Percentiles rank a stretch among this genome's conserved stretches.
Conservation (phyloP, 768 basidiomycete genomes). For the Naganishia antarctica region DNA sequence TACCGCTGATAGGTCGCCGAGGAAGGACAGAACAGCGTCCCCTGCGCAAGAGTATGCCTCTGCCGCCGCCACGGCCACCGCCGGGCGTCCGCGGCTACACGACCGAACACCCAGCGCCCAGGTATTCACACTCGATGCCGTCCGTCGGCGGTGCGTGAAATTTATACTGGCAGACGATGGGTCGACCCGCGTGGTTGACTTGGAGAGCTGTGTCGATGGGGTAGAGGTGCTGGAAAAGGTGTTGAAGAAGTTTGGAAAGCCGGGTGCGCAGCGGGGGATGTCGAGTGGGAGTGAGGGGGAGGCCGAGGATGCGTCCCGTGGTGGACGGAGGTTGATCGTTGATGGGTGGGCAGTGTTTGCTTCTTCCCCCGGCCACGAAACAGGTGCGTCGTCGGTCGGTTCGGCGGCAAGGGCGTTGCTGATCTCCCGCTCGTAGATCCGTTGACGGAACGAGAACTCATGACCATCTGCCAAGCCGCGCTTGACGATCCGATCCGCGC, state of each 20-base stretch:
- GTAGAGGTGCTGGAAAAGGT: slow-evolving; percentile 83
- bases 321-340: slow-evolving; percentile 59
- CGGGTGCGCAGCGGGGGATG: slow-evolving; percentile 26
- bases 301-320: slow-evolving; percentile 54
- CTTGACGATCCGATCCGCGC: slow-evolving; percentile 74
- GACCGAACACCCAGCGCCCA: neutral
- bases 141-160: slow-evolving; percentile 78
- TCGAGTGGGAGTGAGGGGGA: slow-evolving; percentile 62
- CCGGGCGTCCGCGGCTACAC: neutral
- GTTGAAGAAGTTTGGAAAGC: slow-evolving; percentile 80
- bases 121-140: slow-evolving; percentile 63
- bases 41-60: neutral
- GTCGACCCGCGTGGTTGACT: slow-evolving; percentile 66
- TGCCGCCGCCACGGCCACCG: neutral
- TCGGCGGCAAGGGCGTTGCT: too few species aligned
- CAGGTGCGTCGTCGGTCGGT: slow-evolving; percentile 54
- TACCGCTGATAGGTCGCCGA: too few species aligned
- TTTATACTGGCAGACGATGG: slow-evolving; percentile 79
- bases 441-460: slow-evolving; percentile 71
- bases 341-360: slow-evolving; percentile 87
- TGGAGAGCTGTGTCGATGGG: slow-evolving; percentile 67
- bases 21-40: neutral
- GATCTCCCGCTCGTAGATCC: slow-evolving; percentile 63
- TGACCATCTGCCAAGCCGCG: slow-evolving; percentile 76
- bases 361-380: slow-evolving; percentile 54